A percentile compares a stretch with the other conserved stretches of the same genome.
These are phyloP conservation scores for Erodium maritimum DNA, from an alignment of 345 rosid species.

Conservation along the genomic window DNA sequence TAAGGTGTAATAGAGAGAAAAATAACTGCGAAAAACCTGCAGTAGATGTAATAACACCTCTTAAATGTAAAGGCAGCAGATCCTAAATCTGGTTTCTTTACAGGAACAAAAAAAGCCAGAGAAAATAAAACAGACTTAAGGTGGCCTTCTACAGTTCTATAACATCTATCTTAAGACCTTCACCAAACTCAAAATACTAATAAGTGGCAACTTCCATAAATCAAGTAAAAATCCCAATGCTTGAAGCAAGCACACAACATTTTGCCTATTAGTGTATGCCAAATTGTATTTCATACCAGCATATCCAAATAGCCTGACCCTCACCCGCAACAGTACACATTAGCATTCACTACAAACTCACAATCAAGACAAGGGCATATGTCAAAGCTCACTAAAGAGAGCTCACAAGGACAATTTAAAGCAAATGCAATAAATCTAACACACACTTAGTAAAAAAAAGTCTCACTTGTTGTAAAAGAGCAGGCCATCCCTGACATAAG, in stretches of 20 bases:
- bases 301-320: too few relatives aligned
- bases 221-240: neutral
- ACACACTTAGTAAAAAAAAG: neutral
- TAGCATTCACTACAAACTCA: too few relatives aligned
- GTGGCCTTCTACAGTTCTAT: neutral
- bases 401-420: neutral
- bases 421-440: neutral
- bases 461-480: conserved; percentile 85
- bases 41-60: neutral
- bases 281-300: too few relatives aligned
- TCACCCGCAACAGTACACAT: too few relatives aligned
- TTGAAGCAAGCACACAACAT: too few relatives aligned
- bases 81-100: neutral
- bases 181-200: neutral
- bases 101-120: neutral
- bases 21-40: neutral
- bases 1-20: neutral
- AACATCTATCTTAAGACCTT: neutral
- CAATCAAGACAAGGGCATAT: neutral
- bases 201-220: neutral
- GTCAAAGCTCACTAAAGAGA: too few relatives aligned
- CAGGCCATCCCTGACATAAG: conserved; percentile 80
- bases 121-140: neutral
- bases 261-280: too few relatives aligned
- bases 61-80: neutral